Evolutionary conservation across 106 monocot genomes (phyloP), one percentile per base, ranked within the genome.

Genomic region (Alisma plantagoaquatica): DNA sequence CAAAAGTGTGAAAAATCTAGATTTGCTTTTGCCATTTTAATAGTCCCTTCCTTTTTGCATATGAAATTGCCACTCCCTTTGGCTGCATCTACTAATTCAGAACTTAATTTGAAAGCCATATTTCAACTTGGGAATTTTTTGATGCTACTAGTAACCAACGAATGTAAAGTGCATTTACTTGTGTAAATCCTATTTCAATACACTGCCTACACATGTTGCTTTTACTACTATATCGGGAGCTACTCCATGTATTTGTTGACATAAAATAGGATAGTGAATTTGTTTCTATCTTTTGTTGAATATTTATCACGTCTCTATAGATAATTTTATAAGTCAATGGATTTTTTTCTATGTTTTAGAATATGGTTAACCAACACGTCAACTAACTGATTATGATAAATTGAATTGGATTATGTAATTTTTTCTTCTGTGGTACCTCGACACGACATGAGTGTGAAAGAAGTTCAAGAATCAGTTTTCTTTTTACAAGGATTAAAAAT

Each of bases 361-460:
- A 41, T 42, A 41, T 26, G 14, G 38, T 57, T 41, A 57, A 57
- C 41, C 29, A 41, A 24, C 18, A 57, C 22, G 32, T 16, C 42
- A 41, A 57, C 41, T 41, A 57, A 41, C 42, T 31, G n/a, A 57
- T 41, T 57, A 41, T 16, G 38, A 57, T 55, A 57, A 57, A 57
- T 33, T 57, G 38, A 23, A 57, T 57, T 2, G 41, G 11, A 57
- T 57, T 57, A 41, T 57, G 41, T 23, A 57, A 41, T 57, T 57
- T 57, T 57, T 57, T 57, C 38, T 57, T 57, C 7, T 57, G 32
- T 7, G 42, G 33, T 57, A 57, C 15, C 57, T 57, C 57, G 19
- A 57, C n/a, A n/a, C 42, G 57, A 57, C 38, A 57, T 57, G 57
- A 3, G 41, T n/a, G 15, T 57, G 57, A 57, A 57, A 57, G 32